phyloP scores from a whole-genome alignment of 768 basidiomycete species.

The Hypholoma sublateritium region DNA sequence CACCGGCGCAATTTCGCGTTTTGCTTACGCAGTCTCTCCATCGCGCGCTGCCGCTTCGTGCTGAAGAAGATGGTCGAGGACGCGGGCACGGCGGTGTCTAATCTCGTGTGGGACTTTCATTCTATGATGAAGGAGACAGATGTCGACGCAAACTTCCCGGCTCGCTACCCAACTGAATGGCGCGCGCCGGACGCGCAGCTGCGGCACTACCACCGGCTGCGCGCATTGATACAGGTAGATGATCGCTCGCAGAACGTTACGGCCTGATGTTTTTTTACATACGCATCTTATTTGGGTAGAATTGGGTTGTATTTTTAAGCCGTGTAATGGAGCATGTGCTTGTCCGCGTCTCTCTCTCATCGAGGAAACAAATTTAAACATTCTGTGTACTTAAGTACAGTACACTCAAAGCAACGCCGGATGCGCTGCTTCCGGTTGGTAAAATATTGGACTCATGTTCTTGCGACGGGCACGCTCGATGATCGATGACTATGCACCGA shows the following conservation, averaged over 20 bases:
- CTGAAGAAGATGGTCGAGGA: slow-evolving; percentile 23
- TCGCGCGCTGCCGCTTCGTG: slow-evolving; percentile 33
- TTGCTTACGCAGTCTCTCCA: slow-evolving; percentile 33
- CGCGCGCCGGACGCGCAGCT: slow-evolving; percentile 12
- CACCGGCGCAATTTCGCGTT: slow-evolving; percentile 27
- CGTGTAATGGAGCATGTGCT: background rate
- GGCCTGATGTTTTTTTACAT: background rate
- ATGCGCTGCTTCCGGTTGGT: background rate
- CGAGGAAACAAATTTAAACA: too few species aligned
- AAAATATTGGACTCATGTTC: background rate
- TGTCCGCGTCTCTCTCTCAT: too few species aligned
- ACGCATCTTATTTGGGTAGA: background rate
- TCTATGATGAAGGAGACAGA: slow-evolving; percentile 24
- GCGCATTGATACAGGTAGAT: slow-evolving; percentile 27
- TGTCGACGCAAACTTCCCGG: slow-evolving; percentile 19
- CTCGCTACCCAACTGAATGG: slow-evolving; percentile 25
- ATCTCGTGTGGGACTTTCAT: slow-evolving; percentile 36
- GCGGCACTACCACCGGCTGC: slow-evolving; percentile 35
- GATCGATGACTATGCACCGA: too few species aligned
- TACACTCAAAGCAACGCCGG: background rate
- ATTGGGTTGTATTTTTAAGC: background rate
- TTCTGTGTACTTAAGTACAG: too few species aligned
- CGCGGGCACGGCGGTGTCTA: slow-evolving; percentile 26
- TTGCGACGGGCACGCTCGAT: too few species aligned
- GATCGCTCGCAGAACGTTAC: slow-evolving; percentile 8